Conservation (phyloP, 2,329 filamentous ascomycete species). For the Metarhizium robertsii region DNA sequence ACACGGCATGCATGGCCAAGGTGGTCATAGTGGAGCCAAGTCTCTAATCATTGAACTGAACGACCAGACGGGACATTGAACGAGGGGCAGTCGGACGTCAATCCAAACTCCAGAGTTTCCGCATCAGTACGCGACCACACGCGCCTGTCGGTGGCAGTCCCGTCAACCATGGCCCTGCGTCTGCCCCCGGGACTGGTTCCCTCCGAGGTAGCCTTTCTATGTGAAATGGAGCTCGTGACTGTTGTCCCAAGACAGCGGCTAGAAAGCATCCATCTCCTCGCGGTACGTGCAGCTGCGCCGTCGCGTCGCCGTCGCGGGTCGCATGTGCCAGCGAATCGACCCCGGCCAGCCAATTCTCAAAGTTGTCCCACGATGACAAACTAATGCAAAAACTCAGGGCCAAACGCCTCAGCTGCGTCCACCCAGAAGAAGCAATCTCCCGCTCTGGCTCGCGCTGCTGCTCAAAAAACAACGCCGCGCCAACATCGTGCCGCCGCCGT, state of each 20-base stretch:
- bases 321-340: background rate
- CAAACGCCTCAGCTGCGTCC: slow-evolving; percentile 67
- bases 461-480: slow-evolving; percentile 90
- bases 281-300: slow-evolving; percentile 48
- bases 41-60: too few species aligned
- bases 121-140: background rate
- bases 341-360: background rate
- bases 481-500: slow-evolving; percentile 84
- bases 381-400: slow-evolving; percentile 46
- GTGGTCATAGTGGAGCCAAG: too few species aligned
- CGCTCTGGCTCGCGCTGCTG: slow-evolving; percentile 89
- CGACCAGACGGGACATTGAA: too few species aligned
- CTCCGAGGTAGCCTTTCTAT: slow-evolving; percentile 84
- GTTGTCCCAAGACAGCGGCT: slow-evolving; percentile 86
- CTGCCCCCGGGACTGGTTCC: slow-evolving; percentile 57
- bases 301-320: background rate
- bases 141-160: background rate
- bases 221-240: slow-evolving; percentile 95
- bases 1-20: too few species aligned
- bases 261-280: slow-evolving; percentile 74
- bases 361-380: background rate
- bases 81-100: background rate
- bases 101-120: background rate
- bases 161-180: slow-evolving; percentile 36
- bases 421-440: slow-evolving; percentile 68